A percentile compares a stretch with the other conserved stretches of the same genome.
phyloP scores from a whole-genome alignment of 2,329 filamentous ascomycete species.

The Chrysoporthe austroafricana region DNA sequence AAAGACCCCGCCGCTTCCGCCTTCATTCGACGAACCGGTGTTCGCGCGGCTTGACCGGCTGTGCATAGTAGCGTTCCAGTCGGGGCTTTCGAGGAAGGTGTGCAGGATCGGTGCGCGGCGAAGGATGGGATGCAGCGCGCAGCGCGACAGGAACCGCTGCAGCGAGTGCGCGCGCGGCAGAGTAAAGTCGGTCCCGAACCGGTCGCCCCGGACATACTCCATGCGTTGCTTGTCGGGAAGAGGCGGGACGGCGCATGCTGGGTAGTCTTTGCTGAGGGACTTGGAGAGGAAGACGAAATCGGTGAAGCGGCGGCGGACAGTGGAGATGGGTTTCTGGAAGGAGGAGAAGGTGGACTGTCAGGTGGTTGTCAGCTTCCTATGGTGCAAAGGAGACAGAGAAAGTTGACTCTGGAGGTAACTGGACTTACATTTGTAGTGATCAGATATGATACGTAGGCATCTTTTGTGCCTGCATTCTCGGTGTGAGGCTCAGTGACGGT shows the following conservation, averaged over 20 bases:
- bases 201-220: slow-evolving; percentile 96
- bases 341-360: slow-evolving; percentile 87
- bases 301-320: slow-evolving; percentile 88
- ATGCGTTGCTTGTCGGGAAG: slow-evolving; percentile 98
- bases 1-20: slow-evolving; percentile 72
- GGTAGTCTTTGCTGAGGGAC: slow-evolving; percentile 83
- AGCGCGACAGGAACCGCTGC: slow-evolving; percentile 84
- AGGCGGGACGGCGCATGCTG: slow-evolving; percentile 89
- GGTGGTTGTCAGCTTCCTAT: neutral
- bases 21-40: slow-evolving; percentile 39
- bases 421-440: slow-evolving; percentile 78
- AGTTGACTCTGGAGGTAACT: slow-evolving; percentile 32
- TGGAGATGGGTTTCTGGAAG: slow-evolving; percentile 80
- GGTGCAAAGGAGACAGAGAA: neutral
- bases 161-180: slow-evolving; percentile 85
- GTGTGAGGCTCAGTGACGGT: slow-evolving; percentile 83
- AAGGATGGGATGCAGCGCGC: slow-evolving; percentile 86
- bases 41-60: slow-evolving; percentile 70
- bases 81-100: slow-evolving; percentile 86
- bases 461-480: slow-evolving; percentile 95
- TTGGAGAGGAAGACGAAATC: slow-evolving; percentile 98
- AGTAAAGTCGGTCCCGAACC: slow-evolving; percentile 93
- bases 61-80: slow-evolving; percentile 97
- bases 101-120: slow-evolving; percentile 82
- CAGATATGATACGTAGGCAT: slow-evolving; percentile 93